A percentile compares a stretch with the other conserved stretches of the same genome.
Evolutionary conservation across 1,284 basidiomycete genomes (phyloP).

Genomic region (Sparassis latifolia): DNA sequence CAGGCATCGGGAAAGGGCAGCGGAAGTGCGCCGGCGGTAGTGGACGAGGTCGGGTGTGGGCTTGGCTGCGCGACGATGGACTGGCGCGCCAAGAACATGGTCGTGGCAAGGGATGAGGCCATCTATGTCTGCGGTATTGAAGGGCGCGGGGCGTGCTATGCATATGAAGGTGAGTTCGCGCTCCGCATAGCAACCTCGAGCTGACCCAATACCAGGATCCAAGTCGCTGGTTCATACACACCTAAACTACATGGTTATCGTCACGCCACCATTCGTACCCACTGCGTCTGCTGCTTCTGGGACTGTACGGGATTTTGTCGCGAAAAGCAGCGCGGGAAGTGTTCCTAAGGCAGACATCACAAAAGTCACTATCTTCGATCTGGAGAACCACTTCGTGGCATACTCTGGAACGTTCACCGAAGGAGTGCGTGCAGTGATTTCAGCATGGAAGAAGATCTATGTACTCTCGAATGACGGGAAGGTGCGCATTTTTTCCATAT

Average conservation of each 20-base stretch:
- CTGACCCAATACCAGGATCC: conserved; percentile 36
- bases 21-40: conserved; percentile 56
- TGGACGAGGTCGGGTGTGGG: conserved; percentile 84
- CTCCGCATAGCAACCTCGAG: neutral
- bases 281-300: conserved; percentile 60
- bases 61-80: conserved; percentile 84
- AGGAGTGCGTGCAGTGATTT: conserved; percentile 76
- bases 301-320: conserved; percentile 70
- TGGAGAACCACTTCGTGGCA: conserved; percentile 88
- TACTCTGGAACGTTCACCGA: conserved; percentile 75
- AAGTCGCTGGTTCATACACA: conserved; percentile 71
- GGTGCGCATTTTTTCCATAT: conserved; percentile 34
- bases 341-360: conserved; percentile 60
- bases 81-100: conserved; percentile 63
- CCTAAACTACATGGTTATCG: conserved; percentile 80
- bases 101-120: conserved; percentile 89
- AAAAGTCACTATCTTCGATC: conserved; percentile 87
- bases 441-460: conserved; percentile 74
- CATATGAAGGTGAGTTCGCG: conserved; percentile 70
- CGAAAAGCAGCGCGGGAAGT: conserved; percentile 29
- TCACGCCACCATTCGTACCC: conserved; percentile 79
- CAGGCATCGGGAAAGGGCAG: conserved; percentile 74
- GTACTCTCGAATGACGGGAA: conserved; percentile 72
- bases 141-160: conserved; percentile 81
- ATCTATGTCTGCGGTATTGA: conserved; percentile 85